Percentiles rank a stretch among this genome's conserved stretches.
Evolutionary conservation across 257 asterid species (phyloP).

Genomic region (Solanum bulbocastanum): DNA sequence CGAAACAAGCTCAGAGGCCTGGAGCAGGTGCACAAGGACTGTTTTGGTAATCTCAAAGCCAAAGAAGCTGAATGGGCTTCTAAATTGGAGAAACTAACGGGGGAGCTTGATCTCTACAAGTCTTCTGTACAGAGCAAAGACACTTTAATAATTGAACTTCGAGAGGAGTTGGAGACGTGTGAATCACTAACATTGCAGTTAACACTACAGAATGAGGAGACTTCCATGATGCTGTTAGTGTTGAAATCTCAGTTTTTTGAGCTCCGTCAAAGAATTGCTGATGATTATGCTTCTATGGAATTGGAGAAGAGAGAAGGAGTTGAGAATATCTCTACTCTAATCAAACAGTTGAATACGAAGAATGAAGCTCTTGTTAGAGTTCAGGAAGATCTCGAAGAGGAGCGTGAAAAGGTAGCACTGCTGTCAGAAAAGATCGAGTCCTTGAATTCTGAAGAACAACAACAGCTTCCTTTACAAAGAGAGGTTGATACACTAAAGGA

Average conservation of each 20-base stretch:
- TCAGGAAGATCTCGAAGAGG: conserved; percentile 49
- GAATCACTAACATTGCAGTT: conserved; percentile 42
- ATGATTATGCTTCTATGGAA: conserved; percentile 20
- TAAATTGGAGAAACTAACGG: conserved; percentile 34
- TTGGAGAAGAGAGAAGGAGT: conserved; percentile 18
- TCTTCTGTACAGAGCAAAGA: conserved; percentile 36
- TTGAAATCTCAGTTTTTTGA: conserved; percentile 54
- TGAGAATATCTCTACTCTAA: conserved; percentile 19
- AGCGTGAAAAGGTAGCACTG: conserved; percentile 35
- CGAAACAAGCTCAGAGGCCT: conserved; percentile 55
- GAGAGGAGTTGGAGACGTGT: conserved; percentile 48
- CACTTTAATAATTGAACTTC: conserved; percentile 34
- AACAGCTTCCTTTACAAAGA: conserved; percentile 37
- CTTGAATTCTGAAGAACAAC: conserved; percentile 25
- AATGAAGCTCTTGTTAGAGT: conserved; percentile 27
- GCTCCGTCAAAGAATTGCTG: conserved; percentile 32
- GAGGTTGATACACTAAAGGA: conserved; percentile 38
- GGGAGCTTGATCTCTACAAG: conserved; percentile 36
- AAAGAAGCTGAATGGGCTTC: conserved; percentile 68
- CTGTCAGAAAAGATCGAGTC: conserved; percentile 31
- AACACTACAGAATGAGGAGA: conserved; percentile 56
- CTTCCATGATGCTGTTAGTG: conserved; percentile 41
- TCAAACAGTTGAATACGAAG: conserved; percentile 46
- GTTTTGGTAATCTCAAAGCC: conserved; percentile 39
- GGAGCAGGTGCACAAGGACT: conserved; percentile 53